A percentile compares a stretch with the other conserved stretches of the same genome.
phyloP scores from a whole-genome alignment of 2,329 filamentous ascomycete species.

The Trichoderma polysporum region DNA sequence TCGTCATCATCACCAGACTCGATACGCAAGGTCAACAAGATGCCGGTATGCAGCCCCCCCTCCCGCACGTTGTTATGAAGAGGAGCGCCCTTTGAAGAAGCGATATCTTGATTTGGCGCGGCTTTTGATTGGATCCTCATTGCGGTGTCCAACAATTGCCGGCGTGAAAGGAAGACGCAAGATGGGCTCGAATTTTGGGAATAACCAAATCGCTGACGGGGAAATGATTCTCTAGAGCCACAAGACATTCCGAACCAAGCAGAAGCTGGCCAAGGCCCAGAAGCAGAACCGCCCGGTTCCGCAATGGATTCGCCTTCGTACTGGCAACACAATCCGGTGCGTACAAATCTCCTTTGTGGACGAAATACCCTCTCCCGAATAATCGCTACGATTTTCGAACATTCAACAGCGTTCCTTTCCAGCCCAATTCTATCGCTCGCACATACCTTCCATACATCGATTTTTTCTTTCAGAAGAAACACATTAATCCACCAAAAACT shows the following conservation, averaged over 20 bases:
- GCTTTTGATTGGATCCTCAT: not conserved
- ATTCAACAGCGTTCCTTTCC: not conserved
- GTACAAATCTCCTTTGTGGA: conserved; percentile 37
- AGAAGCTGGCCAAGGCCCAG: conserved; percentile 99
- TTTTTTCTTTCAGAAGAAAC: not conserved
- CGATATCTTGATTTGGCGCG: not conserved
- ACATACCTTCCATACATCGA: not conserved
- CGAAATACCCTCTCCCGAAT: not conserved
- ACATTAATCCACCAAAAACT: not conserved
- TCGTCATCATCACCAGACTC: conserved; percentile 38
- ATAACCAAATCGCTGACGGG: conserved; percentile 27
- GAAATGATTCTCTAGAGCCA: conserved; percentile 67
- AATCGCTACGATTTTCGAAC: not conserved
- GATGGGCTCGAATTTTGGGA: not conserved
- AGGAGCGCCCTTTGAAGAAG: not conserved
- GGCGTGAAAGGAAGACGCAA: not conserved
- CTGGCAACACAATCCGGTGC: conserved; percentile 99
- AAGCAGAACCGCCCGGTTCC: conserved; percentile 99
- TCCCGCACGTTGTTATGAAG: not conserved
- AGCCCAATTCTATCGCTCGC: not conserved
- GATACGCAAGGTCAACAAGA: conserved; percentile 42
- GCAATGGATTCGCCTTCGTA: conserved; percentile 99
- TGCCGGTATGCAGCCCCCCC: conserved; percentile 39
- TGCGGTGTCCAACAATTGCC: not conserved
- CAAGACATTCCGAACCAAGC: conserved; percentile 99